Evolutionary conservation across 1,284 basidiomycete genomes (phyloP), one percentile per base, ranked within the genome.

Genomic region (Vanrija pseudolonga): DNA sequence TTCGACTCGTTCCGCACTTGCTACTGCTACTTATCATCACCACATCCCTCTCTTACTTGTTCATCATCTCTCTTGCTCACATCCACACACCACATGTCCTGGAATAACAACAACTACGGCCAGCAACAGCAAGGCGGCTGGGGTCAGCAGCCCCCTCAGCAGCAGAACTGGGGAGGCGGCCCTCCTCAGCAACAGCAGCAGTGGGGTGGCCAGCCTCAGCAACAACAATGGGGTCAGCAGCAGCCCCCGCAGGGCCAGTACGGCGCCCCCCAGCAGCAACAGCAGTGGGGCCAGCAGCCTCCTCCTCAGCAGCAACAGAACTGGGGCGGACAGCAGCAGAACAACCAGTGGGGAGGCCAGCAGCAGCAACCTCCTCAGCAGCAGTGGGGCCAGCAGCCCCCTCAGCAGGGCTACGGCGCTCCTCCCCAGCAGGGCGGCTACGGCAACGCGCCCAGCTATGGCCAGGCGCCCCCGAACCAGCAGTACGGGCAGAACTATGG

Each of bases 401-500:
- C 51, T 7, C 59, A 50, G 23, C 55, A 41, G 43, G 28, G 23
- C 45, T 57, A 58, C 32, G 57, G 58, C 50, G 41, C 37, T 14
- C 54, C 47, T 6, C 32, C 32, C 14, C 57, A 53, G 22, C 48
- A 57, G 43, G 44, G 37, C 5, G 22, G 43, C 12, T 55, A 55
- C 40, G 48, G 48, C 22, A 32, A 39, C 0, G 53, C 59, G 32
- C 54, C 52, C 18, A 45, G 43, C 39, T 65, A 62, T 45, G 63
- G 61, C 36, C 32, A 32, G 32, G 61, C 56, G 3, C 56, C 57
- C 7, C 50, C 46, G 3, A 22, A 32, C 11, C 22, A 43, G 11
- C 59, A 56, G 42, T 50, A 51, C 45, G 49, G 49, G 23, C 26
- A 50, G 38, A 20, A 49, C 20, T 56, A 51, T 37, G 60, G 60